Base-by-base conservation (phyloP, 805 yeast genomes). In the Lipomyces yamadae region DNA sequence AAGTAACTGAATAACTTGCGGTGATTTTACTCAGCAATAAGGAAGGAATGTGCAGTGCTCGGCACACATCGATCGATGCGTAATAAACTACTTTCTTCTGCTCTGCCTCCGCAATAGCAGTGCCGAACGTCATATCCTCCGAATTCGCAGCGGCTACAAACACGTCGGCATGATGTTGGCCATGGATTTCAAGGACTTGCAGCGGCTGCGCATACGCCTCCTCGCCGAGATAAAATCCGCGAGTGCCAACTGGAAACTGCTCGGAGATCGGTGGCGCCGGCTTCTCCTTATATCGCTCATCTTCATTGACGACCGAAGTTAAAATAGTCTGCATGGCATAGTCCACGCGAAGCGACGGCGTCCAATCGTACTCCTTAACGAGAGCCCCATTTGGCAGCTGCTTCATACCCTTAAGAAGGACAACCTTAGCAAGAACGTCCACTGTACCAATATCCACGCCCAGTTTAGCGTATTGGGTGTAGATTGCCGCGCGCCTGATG, bases 271-370 rank as follows among this genome's bases (percentile, higher is more conserved):
- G 92, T 48, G 85, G 74, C 1, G 98, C 91, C 1, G 88, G 86
- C 70, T 87, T 86, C 73, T 91, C 92, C 39, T 79, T 78, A 75
- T 81, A 91, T 75, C 99, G 84, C 70, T 79, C 81, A 76, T 95
- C 99, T 70, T 85, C 85, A 75, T 91, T 86, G 30, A 80, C 79
- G 34, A 95, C 92, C 35, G 83, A 81, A 63, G 90, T 90, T 13
- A 95, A 96, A 72, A 92, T 82, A 45, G 92, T 78, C 77, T 92
- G 96, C 57, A 89, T 78, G n/a, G 99, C 97, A 73, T 83, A 88
- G 6, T 79, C 78, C 67, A 84, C 88, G 18, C 84, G 79, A 2
- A 80, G 79, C 4, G 62, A 69, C 1, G 62, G 61, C 4, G 77
- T 79, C 4, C 80, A 77, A 1, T 86, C 80, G 72, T 82, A 92